These are phyloP conservation scores for Alternaria hordeiaustralica DNA, from an alignment of 2,329 filamentous ascomycete species.

Conservation along the genomic window DNA sequence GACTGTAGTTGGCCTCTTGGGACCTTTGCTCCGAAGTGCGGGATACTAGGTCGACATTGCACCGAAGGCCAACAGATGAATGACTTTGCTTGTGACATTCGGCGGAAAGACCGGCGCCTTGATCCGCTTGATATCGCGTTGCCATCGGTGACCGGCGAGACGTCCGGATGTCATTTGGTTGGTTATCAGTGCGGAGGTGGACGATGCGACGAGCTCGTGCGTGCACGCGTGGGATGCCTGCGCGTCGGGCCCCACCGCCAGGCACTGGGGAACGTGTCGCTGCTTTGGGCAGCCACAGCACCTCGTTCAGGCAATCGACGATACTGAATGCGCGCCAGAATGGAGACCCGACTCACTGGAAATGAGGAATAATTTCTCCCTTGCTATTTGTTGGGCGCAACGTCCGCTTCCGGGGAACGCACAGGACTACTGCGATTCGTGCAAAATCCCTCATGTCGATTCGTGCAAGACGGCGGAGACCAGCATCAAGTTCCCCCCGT, in stretches of 20 bases:
- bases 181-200: conserved; percentile 13
- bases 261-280: conserved; percentile 20
- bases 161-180: conserved; percentile 5
- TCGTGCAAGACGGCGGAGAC: conserved; percentile 32
- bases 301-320: conserved; percentile 15
- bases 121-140: conserved; percentile 6
- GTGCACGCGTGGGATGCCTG: conserved; percentile 11
- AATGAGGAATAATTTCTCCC: conserved; percentile 10
- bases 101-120: conserved; percentile 6
- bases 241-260: conserved; percentile 11
- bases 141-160: conserved; percentile 17
- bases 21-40: conserved; percentile 11
- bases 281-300: conserved; percentile 11
- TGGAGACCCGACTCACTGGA: conserved; percentile 21
- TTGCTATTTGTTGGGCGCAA: conserved; percentile 13
- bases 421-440: conserved; percentile 21
- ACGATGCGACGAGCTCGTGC: conserved; percentile 16
- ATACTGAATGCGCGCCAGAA: conserved; percentile 16
- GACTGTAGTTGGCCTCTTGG: conserved; percentile 23
- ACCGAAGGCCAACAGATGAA: conserved; percentile 4
- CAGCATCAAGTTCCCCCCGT: conserved; percentile 38
- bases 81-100: conserved; percentile 12
- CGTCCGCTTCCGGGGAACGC: conserved; percentile 11
- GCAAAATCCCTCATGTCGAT: conserved; percentile 18
- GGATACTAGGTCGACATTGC: conserved; percentile 9